Evolutionary conservation across 2,329 filamentous ascomycete genomes (phyloP).

Genomic region (Amylocarpus encephaloides): DNA sequence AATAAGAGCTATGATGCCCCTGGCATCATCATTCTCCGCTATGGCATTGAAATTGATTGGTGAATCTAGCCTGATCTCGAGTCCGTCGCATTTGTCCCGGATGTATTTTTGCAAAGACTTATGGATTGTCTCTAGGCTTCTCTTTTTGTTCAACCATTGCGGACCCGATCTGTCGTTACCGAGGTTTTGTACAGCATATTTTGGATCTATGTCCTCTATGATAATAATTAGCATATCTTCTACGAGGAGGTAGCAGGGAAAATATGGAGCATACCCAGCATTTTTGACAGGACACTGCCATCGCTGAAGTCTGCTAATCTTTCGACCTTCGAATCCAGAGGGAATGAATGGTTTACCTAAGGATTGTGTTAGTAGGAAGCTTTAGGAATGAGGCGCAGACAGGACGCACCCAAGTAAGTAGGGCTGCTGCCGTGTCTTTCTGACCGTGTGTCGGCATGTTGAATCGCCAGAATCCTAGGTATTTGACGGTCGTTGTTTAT

Average conservation of each 20-base stretch:
- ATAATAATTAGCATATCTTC: slow-evolving; percentile 33
- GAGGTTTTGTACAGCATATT: slow-evolving; percentile 50
- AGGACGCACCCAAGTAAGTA: neutral
- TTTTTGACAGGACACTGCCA: slow-evolving; percentile 30
- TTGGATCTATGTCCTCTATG: slow-evolving; percentile 50
- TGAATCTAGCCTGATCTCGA: slow-evolving; percentile 43
- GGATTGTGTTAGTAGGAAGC: slow-evolving; percentile 15
- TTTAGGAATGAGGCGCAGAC: no score
- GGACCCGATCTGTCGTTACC: slow-evolving; percentile 37
- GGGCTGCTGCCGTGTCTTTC: neutral
- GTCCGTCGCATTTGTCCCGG: slow-evolving; percentile 44
- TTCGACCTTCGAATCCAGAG: slow-evolving; percentile 25
- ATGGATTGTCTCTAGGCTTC: slow-evolving; percentile 48
- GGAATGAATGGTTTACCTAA: slow-evolving; percentile 32
- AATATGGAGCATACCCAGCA: slow-evolving; percentile 31
- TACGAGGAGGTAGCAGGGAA: neutral
- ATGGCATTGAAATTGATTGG: slow-evolving; percentile 50
- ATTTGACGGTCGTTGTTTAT: neutral
- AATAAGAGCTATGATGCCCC: slow-evolving; percentile 52
- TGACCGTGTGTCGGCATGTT: neutral
- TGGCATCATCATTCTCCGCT: slow-evolving; percentile 48
- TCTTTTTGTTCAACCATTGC: slow-evolving; percentile 38
- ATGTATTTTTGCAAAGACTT: slow-evolving; percentile 51
- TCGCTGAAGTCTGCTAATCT: slow-evolving; percentile 31
- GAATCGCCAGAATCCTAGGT: neutral